phyloP scores from a whole-genome alignment of 345 rosid species.

The Garcia nutans region DNA sequence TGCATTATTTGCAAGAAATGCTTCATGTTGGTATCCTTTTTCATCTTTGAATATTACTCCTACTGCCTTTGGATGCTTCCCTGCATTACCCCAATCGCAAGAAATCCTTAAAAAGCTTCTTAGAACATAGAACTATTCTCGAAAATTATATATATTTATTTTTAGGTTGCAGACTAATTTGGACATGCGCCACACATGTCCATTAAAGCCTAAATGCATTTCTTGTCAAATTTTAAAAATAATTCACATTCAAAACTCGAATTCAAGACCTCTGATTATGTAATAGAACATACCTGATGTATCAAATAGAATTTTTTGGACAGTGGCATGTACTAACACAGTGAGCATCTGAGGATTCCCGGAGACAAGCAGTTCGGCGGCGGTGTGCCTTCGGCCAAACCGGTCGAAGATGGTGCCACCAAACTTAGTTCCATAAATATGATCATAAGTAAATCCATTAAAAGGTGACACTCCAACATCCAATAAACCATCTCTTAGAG shows the following conservation, averaged over 20 bases:
- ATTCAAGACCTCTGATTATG: no score
- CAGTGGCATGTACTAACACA: constrained; percentile 77
- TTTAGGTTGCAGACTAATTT: no score
- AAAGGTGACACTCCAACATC: constrained; percentile 81
- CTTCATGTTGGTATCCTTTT: constrained; percentile 69
- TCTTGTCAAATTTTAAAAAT: no score
- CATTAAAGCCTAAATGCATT: no score
- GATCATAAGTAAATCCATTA: constrained; percentile 92
- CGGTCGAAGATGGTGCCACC: constrained; percentile 92
- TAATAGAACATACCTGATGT: constrained; percentile 39
- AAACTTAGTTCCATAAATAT: constrained; percentile 81
- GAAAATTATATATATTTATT: no score
- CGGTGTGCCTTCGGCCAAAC: constrained; percentile 85
- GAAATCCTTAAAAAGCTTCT: neutral
- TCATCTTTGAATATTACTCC: constrained; percentile 89
- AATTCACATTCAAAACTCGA: no score
- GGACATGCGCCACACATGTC: no score
- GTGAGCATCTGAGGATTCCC: constrained; percentile 65
- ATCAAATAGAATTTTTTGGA: constrained; percentile 73
- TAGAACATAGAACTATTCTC: no score
- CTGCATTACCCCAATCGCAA: constrained; percentile 23
- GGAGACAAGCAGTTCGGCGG: constrained; percentile 86
- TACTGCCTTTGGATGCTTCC: constrained; percentile 61
- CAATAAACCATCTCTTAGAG: constrained; percentile 68
- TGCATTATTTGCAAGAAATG: constrained; percentile 42